Base-by-base conservation (phyloP, 1,139 yeast species). In the Nakaseomyces uthaithaninus region DNA sequence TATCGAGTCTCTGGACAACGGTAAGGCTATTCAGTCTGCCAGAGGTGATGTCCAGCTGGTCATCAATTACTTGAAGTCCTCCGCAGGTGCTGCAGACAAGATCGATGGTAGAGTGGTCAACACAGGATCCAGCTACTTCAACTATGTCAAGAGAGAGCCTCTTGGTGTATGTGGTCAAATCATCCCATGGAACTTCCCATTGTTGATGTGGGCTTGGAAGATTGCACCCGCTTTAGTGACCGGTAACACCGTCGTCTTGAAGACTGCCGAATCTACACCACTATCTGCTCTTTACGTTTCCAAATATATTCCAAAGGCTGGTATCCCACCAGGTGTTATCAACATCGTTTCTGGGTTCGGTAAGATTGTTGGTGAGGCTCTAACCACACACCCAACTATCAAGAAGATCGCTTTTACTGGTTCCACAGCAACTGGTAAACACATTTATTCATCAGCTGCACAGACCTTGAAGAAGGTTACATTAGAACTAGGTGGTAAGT, bases 1-100 rank as follows among this genome's bases (percentile, higher is more conserved):
- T 8, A 71, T 80, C 54, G 89, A 80, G 62, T 77, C 87, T n/a
- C 67, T 81, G 68, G 87, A 80, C 57, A 78, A 81, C 42, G 89
- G 89, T 59, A 80, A 80, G 59, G 72, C 84, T 37, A 68, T 74
- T 50, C 63, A 63, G 27, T 69, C 66, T 53, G 64, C 75, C 10
- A 56, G 62, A 44, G 68, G 64, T 41, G 89, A 80, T 57, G 70
- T 80, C 38, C 71, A 67, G 45, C 70, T 77, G 45, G 74, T 77
- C 43, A 64, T 75, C 51, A 64, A 64, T 43, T 75, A 74, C 49
- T 62, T 77, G 57, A 72, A 75, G 57, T 77, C 79, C 45, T 75
- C 74, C 58, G 87, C 85, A 36, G 86, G 86, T 45, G 77, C 74
- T 73, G 81, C 83, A 42, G 86, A 79, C 62, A 77, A 78, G 60